These are phyloP conservation scores for Globisporangium emineosum DNA, from an alignment of 352 stramenopile species.

Conservation along the genomic window DNA sequence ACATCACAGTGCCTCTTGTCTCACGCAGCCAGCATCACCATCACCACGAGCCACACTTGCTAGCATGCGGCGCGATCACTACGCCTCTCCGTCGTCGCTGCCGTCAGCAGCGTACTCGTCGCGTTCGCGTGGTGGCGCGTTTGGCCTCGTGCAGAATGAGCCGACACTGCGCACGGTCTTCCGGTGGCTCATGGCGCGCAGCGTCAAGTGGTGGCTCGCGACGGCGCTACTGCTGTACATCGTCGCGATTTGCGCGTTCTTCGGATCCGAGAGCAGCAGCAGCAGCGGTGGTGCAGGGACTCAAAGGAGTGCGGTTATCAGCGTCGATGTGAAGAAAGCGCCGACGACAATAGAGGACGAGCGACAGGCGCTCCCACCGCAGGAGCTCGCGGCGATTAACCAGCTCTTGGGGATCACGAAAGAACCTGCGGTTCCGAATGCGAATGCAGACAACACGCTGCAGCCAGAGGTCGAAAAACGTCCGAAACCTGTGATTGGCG, in stretches of 20 bases:
- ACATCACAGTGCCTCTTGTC: background rate
- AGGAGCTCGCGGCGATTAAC: slow-evolving; percentile 18
- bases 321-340: slow-evolving; percentile 2
- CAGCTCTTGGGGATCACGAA: slow-evolving; percentile 10
- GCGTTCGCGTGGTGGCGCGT: slow-evolving; percentile 1
- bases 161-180: slow-evolving; percentile 10
- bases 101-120: slow-evolving; percentile 1
- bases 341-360: background rate
- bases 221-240: slow-evolving; percentile 13
- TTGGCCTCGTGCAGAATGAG: slow-evolving; percentile 3
- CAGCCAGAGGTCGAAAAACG: background rate
- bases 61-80: background rate
- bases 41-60: too few relatives aligned
- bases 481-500: background rate
- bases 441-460: background rate
- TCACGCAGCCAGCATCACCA: background rate
- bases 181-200: slow-evolving; percentile 14
- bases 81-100: background rate
- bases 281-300: background rate
- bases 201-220: slow-evolving; percentile 10
- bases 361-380: background rate
- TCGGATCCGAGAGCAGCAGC: background rate
- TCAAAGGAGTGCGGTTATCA: background rate
- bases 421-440: background rate
- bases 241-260: slow-evolving; percentile 9